Base-by-base conservation (phyloP, 305 asterid species). In the Fraxinus xanthoxyloides region DNA sequence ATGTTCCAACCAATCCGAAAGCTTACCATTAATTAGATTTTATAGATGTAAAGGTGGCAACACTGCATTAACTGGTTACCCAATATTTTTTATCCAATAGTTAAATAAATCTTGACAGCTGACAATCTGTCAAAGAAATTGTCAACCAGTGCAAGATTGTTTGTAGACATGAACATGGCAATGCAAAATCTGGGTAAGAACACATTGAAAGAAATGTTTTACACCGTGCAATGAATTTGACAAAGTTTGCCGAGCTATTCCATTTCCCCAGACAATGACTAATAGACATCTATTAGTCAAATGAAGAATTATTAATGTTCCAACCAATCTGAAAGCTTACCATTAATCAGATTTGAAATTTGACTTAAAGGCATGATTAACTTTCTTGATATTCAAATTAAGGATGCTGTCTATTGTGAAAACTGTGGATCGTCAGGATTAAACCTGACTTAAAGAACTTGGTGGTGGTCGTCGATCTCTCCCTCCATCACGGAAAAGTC, bases 381-480 rank as follows among this genome's bases (percentile, higher is more conserved):
- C 43, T 10, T 19, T 46, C 54, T 59, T 76, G 67, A 84, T 54
- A 82, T 85, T 81, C 84, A 76, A 77, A 78, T 81, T 40, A 82
- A 23, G 80, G 17, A 65, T 80, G 89, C 81, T 79, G 70, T 46
- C 31, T 7, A 43, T 61, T 76, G 87, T 89, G 87, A 88, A 84
- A 77, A 74, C 31, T 81, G 72, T 82, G 80, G 79, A 78, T 48
- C 70, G 76, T 82, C 70, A 70, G 73, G 79, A 38, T 38, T 38
- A 43, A 51, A 51, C 23, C 23, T 17, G 61, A 5, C 61, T 46
- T 6, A 51, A 51, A 51, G 61, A 51, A n/a, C 23, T 17, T n/a
- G 0, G 23, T 17, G 61, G 61, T 17, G 61, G 61, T 17, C 23
- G 63, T 51, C 21, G 8, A 24, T 17, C 23, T 51, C 23, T 51